These are phyloP conservation scores for Eucalyptus tenuipes DNA, from an alignment of 345 rosid species.

Conservation along the genomic window DNA sequence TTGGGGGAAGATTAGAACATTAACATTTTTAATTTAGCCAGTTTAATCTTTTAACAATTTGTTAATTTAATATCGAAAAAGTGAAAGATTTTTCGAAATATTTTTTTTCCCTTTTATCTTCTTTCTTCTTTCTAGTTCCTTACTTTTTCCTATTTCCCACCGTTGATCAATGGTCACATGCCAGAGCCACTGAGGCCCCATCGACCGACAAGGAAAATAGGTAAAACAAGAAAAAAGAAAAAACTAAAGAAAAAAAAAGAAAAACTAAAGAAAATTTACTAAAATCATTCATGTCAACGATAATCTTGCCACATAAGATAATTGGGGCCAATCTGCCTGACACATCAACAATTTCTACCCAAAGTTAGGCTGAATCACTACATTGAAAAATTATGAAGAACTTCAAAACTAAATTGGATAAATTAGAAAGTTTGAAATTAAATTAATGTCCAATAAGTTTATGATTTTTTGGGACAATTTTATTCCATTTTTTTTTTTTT, in stretches of 20 bases:
- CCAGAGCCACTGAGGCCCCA: not conserved
- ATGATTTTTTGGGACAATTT: not conserved
- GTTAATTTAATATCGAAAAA: not conserved
- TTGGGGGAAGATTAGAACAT: not conserved
- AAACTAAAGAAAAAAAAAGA: not conserved
- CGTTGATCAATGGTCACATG: not conserved
- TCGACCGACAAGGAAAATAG: not conserved
- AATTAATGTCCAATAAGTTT: not conserved
- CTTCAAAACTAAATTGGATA: not conserved
- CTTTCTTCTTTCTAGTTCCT: not conserved
- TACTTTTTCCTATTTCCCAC: not conserved
- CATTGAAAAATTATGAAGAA: too few species aligned
- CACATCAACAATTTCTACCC: too few species aligned
- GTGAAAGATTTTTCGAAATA: too few species aligned
- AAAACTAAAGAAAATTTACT: not conserved
- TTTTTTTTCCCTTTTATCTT: not conserved
- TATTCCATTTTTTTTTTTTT: too few species aligned
- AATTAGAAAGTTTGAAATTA: not conserved
- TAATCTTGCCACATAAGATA: not conserved
- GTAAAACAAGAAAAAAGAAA: not conserved
- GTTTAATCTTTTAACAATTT: not conserved
- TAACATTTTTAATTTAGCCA: not conserved
- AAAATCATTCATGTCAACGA: not conserved
- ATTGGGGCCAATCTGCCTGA: not conserved
- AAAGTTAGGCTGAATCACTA: too few species aligned